phyloP scores from a whole-genome alignment of 2,329 filamentous ascomycete species.

The Teratosphaeria nubilosa region DNA sequence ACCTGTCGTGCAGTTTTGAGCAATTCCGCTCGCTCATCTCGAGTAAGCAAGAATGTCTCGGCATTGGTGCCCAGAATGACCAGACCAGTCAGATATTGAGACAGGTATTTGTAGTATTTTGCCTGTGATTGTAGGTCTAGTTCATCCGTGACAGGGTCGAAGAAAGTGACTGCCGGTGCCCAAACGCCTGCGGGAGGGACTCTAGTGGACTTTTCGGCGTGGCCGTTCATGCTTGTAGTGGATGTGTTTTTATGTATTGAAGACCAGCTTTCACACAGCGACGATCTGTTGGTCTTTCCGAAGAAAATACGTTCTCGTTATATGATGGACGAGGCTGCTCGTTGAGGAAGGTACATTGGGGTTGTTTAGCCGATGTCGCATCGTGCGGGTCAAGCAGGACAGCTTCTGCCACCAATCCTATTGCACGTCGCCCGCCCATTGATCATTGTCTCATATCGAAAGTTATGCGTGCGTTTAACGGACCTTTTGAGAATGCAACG shows the following conservation, averaged over 20 bases:
- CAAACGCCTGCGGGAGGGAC: constrained; percentile 44
- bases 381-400: background rate
- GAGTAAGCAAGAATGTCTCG: constrained; percentile 37
- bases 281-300: no score
- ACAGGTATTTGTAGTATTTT: constrained; percentile 36
- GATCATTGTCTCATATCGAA: background rate
- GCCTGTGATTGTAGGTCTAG: constrained; percentile 33
- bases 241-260: background rate
- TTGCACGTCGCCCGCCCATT: background rate
- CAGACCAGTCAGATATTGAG: constrained; percentile 33
- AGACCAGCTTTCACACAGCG: background rate
- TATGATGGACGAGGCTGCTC: background rate
- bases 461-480: no score
- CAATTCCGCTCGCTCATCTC: constrained; percentile 31
- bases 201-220: constrained; percentile 2
- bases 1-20: constrained; percentile 28
- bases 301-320: no score
- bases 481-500: background rate
- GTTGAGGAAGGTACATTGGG: background rate
- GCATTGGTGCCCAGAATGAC: constrained; percentile 39
- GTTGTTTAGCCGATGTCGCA: background rate
- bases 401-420: background rate
- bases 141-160: constrained; percentile 29
- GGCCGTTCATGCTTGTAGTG: constrained; percentile 10
- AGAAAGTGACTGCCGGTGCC: constrained; percentile 37